These are phyloP conservation scores for Dictyostelium brefeldianum DNA, from an alignment of 78 protist species.

Conservation along the genomic window DNA sequence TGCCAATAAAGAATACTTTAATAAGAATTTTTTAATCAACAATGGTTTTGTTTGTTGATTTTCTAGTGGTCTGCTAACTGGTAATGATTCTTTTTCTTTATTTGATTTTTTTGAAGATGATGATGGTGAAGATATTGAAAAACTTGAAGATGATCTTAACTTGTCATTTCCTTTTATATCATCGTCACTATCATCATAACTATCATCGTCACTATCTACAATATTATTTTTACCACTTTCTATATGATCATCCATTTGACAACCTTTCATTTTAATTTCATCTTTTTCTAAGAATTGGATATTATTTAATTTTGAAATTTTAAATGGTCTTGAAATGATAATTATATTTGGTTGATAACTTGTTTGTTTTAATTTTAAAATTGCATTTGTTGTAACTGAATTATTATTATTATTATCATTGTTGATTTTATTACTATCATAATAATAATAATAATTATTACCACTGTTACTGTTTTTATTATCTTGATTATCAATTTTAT, in stretches of 20 bases:
- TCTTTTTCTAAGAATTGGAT: background rate
- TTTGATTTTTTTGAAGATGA: background rate
- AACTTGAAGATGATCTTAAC: background rate
- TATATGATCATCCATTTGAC: no score
- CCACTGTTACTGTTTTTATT: no score
- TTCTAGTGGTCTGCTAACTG: background rate
- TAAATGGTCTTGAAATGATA: background rate
- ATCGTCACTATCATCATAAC: background rate
- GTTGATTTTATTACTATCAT: no score
- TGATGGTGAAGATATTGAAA: no score
- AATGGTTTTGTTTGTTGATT: background rate
- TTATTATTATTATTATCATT: no score
- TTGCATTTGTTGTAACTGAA: no score
- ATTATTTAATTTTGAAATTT: slow-evolving; percentile 9
- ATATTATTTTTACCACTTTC: no score
- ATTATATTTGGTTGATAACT: slow-evolving; percentile 8
- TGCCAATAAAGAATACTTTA: slow-evolving; percentile 1
- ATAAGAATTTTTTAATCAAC: background rate
- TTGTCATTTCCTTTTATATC: background rate
- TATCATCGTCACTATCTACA: no score
- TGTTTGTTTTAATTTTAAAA: background rate
- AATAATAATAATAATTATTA: no score
- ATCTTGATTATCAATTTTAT: no score
- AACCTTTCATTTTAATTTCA: no score
- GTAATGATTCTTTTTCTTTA: background rate